These are phyloP conservation scores for Brassica hybrid DNA, from an alignment of 441 rosid genomes.

Conservation along the genomic window DNA sequence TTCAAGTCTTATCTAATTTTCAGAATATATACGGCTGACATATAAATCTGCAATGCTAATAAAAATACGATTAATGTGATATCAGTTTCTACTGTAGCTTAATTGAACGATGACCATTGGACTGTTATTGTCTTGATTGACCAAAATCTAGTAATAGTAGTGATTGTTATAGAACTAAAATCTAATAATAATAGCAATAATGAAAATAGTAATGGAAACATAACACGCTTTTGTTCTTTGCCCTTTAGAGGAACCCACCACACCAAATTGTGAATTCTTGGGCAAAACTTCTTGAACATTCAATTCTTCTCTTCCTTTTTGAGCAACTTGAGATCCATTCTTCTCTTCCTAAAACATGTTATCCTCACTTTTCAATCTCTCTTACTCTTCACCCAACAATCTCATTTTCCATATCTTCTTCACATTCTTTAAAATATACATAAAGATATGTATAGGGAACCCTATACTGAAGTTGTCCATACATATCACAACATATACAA, in stretches of 20 bases:
- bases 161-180: slow-evolving; percentile 7
- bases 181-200: background rate
- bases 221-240: slow-evolving; percentile 42
- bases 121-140: slow-evolving; percentile 22
- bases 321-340: background rate
- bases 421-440: background rate
- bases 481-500: background rate
- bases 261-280: slow-evolving; percentile 41
- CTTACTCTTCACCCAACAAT: slow-evolving; percentile 26
- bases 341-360: slow-evolving; percentile 39
- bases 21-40: background rate
- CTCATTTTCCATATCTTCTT: slow-evolving; percentile 15
- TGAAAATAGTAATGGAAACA: slow-evolving; percentile 45
- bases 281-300: slow-evolving; percentile 40
- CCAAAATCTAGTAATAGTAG: slow-evolving; percentile 18
- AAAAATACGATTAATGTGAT: background rate
- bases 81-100: background rate
- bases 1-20: background rate
- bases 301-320: slow-evolving; percentile 37
- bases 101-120: background rate
- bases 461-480: background rate
- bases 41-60: background rate
- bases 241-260: slow-evolving; percentile 41
- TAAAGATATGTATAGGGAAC: background rate
- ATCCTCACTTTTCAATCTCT: slow-evolving; percentile 33